Percentiles rank a stretch among this genome's conserved stretches.
phyloP scores from a whole-genome alignment of 352 stramenopile species.

The Globisporangium barbulae region DNA sequence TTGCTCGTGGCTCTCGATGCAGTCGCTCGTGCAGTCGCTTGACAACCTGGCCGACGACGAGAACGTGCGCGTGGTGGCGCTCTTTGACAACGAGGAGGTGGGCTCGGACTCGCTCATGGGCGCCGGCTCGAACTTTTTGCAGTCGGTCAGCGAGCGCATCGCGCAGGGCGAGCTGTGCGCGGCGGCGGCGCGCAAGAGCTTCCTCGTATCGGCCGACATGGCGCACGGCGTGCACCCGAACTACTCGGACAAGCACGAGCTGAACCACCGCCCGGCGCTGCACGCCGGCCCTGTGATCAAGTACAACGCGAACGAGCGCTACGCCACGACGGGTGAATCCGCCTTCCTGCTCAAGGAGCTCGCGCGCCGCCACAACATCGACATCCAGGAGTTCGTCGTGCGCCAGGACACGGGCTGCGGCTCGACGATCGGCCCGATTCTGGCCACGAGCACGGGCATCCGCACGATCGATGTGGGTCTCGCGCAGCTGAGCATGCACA shows the following conservation, averaged over 20 bases:
- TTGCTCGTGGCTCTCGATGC: constrained; percentile 92
- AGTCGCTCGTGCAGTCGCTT: constrained; percentile 83
- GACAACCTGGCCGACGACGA: constrained; percentile 58
- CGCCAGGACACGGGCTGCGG: constrained; percentile 95
- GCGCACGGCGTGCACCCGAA: constrained; percentile 98
- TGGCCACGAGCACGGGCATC: constrained; percentile 94
- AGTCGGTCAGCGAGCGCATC: constrained; percentile 61
- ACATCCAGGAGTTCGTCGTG: constrained; percentile 96
- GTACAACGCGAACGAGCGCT: constrained; percentile 97
- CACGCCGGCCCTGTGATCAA: constrained; percentile 98
- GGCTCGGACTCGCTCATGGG: constrained; percentile 89
- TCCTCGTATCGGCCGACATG: constrained; percentile 94
- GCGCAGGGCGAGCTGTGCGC: constrained; percentile 52
- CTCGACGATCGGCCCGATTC: constrained; percentile 96
- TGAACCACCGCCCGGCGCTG: constrained; percentile 89
- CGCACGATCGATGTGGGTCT: constrained; percentile 96
- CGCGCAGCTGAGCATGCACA: constrained; percentile 98
- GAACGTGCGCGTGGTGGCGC: constrained; percentile 91
- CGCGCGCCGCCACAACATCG: constrained; percentile 73
- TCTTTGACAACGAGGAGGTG: constrained; percentile 99
- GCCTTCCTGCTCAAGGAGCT: constrained; percentile 92
- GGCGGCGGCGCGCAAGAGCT: constrained; percentile 60
- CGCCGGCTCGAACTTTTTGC: constrained; percentile 78
- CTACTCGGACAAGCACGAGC: constrained; percentile 95
- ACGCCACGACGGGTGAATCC: constrained; percentile 94